A percentile compares a stretch with the other conserved stretches of the same genome.
These are phyloP conservation scores for Starmerella tilneyi DNA, from an alignment of 805 yeast genomes.

Conservation along the genomic window DNA sequence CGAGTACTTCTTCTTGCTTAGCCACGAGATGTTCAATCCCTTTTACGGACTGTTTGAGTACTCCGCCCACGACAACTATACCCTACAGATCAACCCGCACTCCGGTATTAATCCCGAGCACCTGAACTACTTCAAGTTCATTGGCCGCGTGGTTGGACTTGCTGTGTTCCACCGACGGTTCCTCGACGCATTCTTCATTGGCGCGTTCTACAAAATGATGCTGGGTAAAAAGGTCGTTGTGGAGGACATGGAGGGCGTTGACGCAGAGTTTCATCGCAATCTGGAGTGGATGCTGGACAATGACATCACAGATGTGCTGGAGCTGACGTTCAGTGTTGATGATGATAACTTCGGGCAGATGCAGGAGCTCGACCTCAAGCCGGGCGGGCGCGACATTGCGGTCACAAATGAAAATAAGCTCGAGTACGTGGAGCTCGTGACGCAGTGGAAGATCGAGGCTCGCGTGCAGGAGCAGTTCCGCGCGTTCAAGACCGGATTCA, in stretches of 20 bases:
- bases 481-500: constrained; percentile 94
- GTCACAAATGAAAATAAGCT: constrained; percentile 82
- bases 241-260: constrained; percentile 98
- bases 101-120: constrained; percentile 97
- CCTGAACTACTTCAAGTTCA: constrained; percentile 91
- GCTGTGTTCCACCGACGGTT: constrained; percentile 98
- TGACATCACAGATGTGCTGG: constrained; percentile 79
- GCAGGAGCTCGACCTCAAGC: constrained; percentile 79
- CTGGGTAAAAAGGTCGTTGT: constrained; percentile 85
- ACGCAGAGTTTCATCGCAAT: constrained; percentile 90
- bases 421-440: constrained; percentile 86
- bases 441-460: constrained; percentile 90
- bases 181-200: constrained; percentile 95
- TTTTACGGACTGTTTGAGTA: constrained; percentile 94
- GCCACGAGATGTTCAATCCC: constrained; percentile 98
- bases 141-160: constrained; percentile 95
- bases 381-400: constrained; percentile 76
- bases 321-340: constrained; percentile 70
- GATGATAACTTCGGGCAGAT: constrained; percentile 94
- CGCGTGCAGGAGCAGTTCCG: constrained; percentile 93
- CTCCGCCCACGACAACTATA: constrained; percentile 95
- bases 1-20: constrained; percentile 89
- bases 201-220: constrained; percentile 97
- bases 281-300: constrained; percentile 93
- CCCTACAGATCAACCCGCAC: constrained; percentile 94